Evolutionary conservation across 345 rosid species (phyloP).

Genomic region (Corchorus capsularis): DNA sequence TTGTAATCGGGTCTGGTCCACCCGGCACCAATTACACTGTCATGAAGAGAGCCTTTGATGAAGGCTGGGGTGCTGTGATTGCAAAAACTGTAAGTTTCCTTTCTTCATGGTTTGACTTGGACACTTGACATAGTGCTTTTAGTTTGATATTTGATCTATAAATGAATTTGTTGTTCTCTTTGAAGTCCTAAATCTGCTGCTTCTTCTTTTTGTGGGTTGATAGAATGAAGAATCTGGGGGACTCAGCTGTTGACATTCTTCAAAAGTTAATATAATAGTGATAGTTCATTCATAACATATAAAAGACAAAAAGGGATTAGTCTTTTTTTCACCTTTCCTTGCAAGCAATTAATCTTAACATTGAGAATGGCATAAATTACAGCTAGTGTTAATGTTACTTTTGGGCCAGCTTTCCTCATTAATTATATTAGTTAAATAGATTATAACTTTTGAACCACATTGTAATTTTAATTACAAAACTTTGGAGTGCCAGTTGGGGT

Average conservation of each 20-base stretch:
- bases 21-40: slow-evolving; percentile 98
- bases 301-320: neutral
- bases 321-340: too few species aligned
- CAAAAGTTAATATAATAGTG: neutral
- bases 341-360: neutral
- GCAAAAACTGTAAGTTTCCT: slow-evolving; percentile 80
- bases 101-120: neutral
- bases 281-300: neutral
- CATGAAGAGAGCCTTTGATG: slow-evolving; percentile 95
- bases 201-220: neutral
- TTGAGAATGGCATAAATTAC: neutral
- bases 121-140: neutral
- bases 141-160: neutral
- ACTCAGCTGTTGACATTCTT: neutral
- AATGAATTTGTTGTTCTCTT: neutral
- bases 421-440: neutral
- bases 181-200: too few species aligned
- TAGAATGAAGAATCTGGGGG: neutral
- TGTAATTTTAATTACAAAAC: neutral
- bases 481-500: neutral
- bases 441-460: neutral
- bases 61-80: slow-evolving; percentile 99
- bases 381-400: neutral
- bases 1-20: slow-evolving; percentile 97
- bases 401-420: neutral